Evolutionary conservation across 352 stramenopile genomes (phyloP), one percentile per base, ranked within the genome.

Genomic region (Globisporangium camurandrum): DNA sequence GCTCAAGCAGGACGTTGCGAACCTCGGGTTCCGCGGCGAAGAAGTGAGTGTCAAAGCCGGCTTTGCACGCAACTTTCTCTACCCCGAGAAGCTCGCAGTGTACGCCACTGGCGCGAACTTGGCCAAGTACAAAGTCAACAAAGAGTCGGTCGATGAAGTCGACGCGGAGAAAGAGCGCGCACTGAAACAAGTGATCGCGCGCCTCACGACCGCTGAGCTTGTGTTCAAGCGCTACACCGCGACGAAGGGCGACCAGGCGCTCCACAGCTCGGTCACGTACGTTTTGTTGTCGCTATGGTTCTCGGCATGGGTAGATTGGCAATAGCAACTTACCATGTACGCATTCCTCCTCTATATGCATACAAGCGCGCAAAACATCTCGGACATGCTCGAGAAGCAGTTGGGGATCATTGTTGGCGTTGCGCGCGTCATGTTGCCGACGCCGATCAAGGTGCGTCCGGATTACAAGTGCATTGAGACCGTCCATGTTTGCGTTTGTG

Each of bases 61-160:
- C 36, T 97, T 94, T 66, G 92, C 92, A 31, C 87, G 93, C 46
- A 98, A 98, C 70, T 96, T 79, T 50, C 62, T 98, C 41, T 92
- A 97, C 59, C 93, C 93, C 6, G 67, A 97, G 56, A 97, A 97
- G 66, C 71, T 95, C 49, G 92, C 91, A 1, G 75, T 97, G 38
- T 98, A 98, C 65, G 93, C 93, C 14, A 97, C 88, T 27, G 69
- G 84, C 1, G 62, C 66, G 12, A 98, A 98, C 69, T 86, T 86
- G 62, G 62, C 87, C 46, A 85, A 84, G 66, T 91, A 68, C 71
- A 86, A 85, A 45, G 70, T 87, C 49, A 67, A 88, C 58, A 79
- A 60, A 30, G 54, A 49, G 31, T 60, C 54, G 16, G 46, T 60
- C n/a, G 54, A 60, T 39, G 54, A 60, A 38, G 54, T 51, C 9